Conservation (phyloP, 2,329 filamentous ascomycete genomes). For the Parastagonospora nodorum region DNA sequence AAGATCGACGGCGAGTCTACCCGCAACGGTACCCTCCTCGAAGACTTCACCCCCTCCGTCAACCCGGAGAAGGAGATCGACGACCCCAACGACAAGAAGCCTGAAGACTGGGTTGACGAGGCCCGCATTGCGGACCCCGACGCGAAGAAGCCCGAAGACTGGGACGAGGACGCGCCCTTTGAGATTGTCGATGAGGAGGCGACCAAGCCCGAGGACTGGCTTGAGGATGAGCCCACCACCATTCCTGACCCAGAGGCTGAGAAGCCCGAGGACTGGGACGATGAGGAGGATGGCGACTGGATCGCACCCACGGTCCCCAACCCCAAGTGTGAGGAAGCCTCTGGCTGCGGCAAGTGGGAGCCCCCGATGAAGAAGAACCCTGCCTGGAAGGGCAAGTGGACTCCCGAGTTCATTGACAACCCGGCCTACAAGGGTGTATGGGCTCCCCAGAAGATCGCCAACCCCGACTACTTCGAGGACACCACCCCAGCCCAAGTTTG, state of each 20-base stretch:
- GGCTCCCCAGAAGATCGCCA: conserved; percentile 94
- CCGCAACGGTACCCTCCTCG: conserved; percentile 88
- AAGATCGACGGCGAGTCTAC: conserved; percentile 87
- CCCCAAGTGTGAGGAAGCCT: conserved; percentile 91
- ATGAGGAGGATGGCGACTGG: conserved; percentile 99
- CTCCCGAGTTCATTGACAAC: conserved; percentile 91
- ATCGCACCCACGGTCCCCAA: conserved; percentile 86
- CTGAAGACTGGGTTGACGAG: conserved; percentile 93
- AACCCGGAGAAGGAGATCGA: conserved; percentile 96
- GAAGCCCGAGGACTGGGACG: conserved; percentile 99
- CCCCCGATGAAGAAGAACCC: conserved; percentile 94
- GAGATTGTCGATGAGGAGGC: conserved; percentile 96
- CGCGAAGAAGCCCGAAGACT: conserved; percentile 95
- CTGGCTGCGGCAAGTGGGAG: conserved; percentile 92
- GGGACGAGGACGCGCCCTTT: conserved; percentile 97
- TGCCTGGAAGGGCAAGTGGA: conserved; percentile 99
- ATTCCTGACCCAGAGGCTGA: conserved; percentile 90
- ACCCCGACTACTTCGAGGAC: conserved; percentile 96
- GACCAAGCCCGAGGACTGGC: conserved; percentile 91
- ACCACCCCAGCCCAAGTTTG: conserved; percentile 95
- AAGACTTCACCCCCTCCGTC: conserved; percentile 91
- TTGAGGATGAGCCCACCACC: conserved; percentile 82
- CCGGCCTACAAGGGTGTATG: conserved; percentile 96
- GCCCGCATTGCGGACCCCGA: conserved; percentile 89
- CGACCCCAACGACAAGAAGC: conserved; percentile 91